These are phyloP conservation scores for Nannochloropsis gaditana DNA, from an alignment of 108 stramenopile species.

Conservation along the genomic window DNA sequence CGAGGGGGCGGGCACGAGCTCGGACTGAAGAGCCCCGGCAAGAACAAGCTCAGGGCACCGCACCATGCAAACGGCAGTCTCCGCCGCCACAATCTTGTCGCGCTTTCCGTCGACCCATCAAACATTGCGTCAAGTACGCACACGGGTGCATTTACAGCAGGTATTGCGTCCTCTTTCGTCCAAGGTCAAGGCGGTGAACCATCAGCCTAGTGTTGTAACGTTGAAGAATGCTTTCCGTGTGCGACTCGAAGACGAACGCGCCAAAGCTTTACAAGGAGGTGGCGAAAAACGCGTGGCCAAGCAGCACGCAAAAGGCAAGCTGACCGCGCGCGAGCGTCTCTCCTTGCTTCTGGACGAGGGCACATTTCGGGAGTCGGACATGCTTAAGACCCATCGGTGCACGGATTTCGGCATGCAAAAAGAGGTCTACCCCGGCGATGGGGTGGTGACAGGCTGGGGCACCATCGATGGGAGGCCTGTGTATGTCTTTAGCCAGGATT, in stretches of 20 bases:
- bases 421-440: constrained; percentile 81
- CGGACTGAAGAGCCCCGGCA: no score
- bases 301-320: constrained; percentile 85
- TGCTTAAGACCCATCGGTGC: constrained; percentile 89
- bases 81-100: no score
- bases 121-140: neutral
- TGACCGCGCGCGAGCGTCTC: constrained; percentile 95
- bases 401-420: constrained; percentile 93
- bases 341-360: constrained; percentile 77
- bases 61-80: no score
- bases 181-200: neutral
- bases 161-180: neutral
- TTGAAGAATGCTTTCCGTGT: constrained; percentile 72
- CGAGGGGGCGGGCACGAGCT: no score
- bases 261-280: constrained; percentile 71
- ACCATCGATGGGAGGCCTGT: constrained; percentile 63
- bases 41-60: no score
- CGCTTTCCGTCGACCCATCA: neutral
- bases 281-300: constrained; percentile 68
- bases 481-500: constrained; percentile 91
- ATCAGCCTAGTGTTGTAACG: neutral
- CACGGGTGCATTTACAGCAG: neutral
- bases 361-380: constrained; percentile 87
- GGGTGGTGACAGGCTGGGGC: constrained; percentile 61
- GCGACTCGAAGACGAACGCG: constrained; percentile 59